Evolutionary conservation across 2,329 filamentous ascomycete species (phyloP), one percentile per base, ranked within the genome.

Genomic region (Beauveria medogensis): DNA sequence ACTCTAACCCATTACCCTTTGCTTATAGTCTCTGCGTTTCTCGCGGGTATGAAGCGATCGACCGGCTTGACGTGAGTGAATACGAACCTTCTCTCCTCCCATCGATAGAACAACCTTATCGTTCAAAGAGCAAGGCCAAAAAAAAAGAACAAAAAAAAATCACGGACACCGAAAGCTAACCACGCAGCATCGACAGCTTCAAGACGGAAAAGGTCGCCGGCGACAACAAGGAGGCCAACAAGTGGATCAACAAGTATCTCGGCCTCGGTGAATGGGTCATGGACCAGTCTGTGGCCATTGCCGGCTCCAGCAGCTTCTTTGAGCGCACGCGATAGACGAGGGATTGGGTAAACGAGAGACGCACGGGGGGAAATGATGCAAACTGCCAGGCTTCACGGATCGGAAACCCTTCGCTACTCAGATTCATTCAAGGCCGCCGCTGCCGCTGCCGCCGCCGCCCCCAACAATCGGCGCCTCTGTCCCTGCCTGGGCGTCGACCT

Each of bases 191-290:
- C 69, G n/a, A 67, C 76, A 97, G 94, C 82, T 83, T 99, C 77
- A 91, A 92, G 79, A 88, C 89, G 69, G 92, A 97, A 66, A 87
- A 87, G 68, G 83, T 96, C 70, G 83, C 88, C 37, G 80, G 81
- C 72, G 91, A 95, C 62, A 93, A 87, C 74, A 90, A 91, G 73
- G 88, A 92, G 64, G 76, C 94, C 67, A 88, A 89, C 73, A 88
- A 87, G 70, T 97, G 92, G 92, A 85, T 97, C 67, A 89, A 93
- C 71, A 93, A 89, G 73, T 97, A 97, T 74, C 86, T 97, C 48
- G 91, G 91, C 64, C 88, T 97, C 20, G 94, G 94, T 68, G 94
- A 99, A 79, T 96, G 92, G 85, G 90, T 97, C 65, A 96, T 99
- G 92, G 94, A 99, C 75, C 90, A 95, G 78, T 95, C 92, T 34